These are phyloP conservation scores for Amborella trichopoda DNA, from an alignment of 164 flowering plant genomes.

Conservation along the genomic window DNA sequence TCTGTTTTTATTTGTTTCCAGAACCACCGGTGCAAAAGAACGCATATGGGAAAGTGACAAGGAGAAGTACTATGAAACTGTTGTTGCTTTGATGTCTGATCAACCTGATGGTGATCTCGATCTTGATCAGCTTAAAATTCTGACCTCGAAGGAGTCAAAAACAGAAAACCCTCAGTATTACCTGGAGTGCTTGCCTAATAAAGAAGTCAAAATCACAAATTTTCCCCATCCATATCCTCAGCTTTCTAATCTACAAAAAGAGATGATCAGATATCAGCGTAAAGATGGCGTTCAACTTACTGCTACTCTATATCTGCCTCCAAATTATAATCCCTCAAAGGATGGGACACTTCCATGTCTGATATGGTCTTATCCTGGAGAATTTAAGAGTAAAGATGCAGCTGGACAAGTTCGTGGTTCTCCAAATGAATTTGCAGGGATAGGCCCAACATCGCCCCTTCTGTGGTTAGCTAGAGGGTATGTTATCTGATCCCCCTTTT, in stretches of 20 bases:
- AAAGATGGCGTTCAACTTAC: slow-evolving; percentile 97
- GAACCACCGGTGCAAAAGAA: slow-evolving; percentile 84
- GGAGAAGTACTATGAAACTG: slow-evolving; percentile 76
- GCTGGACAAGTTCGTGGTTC: slow-evolving; percentile 99
- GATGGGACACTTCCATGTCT: slow-evolving; percentile 98
- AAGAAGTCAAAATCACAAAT: slow-evolving; percentile 61
- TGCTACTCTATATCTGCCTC: slow-evolving; percentile 90
- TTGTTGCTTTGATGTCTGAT: slow-evolving; percentile 93
- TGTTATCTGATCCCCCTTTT: slow-evolving; percentile 5
- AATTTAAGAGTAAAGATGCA: slow-evolving; percentile 96
- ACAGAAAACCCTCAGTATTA: slow-evolving; percentile 89
- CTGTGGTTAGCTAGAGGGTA: slow-evolving; percentile 96
- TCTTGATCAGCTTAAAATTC: slow-evolving; percentile 54
- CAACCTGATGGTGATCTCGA: slow-evolving; percentile 62
- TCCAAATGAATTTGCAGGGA: slow-evolving; percentile 96
- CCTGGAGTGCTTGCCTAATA: slow-evolving; percentile 68
- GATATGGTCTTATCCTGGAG: slow-evolving; percentile 98
- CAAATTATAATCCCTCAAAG: slow-evolving; percentile 69
- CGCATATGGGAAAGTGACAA: slow-evolving; percentile 95
- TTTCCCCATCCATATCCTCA: slow-evolving; percentile 98
- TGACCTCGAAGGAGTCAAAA: slow-evolving; percentile 94
- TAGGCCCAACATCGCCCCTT: slow-evolving; percentile 91
- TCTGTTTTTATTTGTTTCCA: slow-evolving; percentile 17
- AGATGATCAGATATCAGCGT: slow-evolving; percentile 88
- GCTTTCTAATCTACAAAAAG: slow-evolving; percentile 75